Percentiles rank a stretch among this genome's conserved stretches.
Conservation (phyloP, 495 filamentous ascomycete genomes). For the Mytilinidion resinicola region DNA sequence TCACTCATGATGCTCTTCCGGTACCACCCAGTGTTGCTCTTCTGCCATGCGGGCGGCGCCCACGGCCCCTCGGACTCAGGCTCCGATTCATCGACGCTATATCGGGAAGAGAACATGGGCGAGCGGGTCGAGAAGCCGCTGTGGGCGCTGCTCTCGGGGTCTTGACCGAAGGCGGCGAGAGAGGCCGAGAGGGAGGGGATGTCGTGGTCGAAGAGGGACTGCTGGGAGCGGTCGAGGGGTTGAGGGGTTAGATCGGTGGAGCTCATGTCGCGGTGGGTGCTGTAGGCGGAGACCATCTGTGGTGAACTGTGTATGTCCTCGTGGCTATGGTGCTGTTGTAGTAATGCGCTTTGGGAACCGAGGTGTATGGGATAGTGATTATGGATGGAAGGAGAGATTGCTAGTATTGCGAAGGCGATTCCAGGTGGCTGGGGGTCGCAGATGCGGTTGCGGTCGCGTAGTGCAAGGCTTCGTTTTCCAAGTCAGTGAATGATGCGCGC, state of each 20-base stretch:
- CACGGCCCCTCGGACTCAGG: slow-evolving; percentile 45
- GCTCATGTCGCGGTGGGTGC: no score
- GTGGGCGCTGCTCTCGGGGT: slow-evolving; percentile 25
- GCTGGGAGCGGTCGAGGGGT: no score
- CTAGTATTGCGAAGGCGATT: not conserved
- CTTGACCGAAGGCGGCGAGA: slow-evolving; percentile 18
- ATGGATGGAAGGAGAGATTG: not conserved
- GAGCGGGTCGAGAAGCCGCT: slow-evolving; percentile 19
- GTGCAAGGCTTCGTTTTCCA: slow-evolving; percentile 6
- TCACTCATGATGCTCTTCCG: slow-evolving; percentile 46
- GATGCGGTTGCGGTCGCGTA: slow-evolving; percentile 11
- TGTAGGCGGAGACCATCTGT: no score
- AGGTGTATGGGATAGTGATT: not conserved
- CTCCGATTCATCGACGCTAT: slow-evolving; percentile 29
- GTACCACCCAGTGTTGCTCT: slow-evolving; percentile 56
- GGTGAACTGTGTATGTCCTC: not conserved
- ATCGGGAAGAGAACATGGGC: slow-evolving; percentile 22
- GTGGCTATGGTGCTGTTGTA: slow-evolving; percentile 18
- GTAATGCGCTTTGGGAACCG: not conserved
- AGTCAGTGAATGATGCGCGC: slow-evolving; percentile 14
- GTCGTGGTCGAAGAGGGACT: slow-evolving; percentile 20
- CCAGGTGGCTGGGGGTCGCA: slow-evolving; percentile 3
- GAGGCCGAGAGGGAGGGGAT: slow-evolving; percentile 26
- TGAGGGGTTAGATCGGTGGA: no score
- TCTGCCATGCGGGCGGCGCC: slow-evolving; percentile 56